A percentile compares a stretch with the other conserved stretches of the same genome.
phyloP scores from a whole-genome alignment of 2,329 filamentous ascomycete species.

The Aspergillus pseudoterreus region DNA sequence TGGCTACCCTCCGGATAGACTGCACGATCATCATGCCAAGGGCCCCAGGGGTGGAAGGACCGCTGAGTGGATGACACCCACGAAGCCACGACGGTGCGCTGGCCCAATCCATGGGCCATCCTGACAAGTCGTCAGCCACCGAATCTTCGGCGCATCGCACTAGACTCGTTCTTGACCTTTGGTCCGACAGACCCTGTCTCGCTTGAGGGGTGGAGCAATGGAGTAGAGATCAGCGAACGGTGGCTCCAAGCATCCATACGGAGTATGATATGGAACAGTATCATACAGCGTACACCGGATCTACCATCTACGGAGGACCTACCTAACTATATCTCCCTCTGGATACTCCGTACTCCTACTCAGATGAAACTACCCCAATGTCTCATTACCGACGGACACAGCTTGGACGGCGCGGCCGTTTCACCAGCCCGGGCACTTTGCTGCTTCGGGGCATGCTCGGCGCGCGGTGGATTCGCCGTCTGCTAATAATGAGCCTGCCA shows the following conservation, averaged over 20 bases:
- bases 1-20: too few species aligned
- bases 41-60: too few species aligned
- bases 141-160: not conserved
- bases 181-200: not conserved
- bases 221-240: not conserved
- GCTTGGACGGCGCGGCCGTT: constrained; percentile 11
- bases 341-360: not conserved
- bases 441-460: constrained; percentile 17
- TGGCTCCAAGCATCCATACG: not conserved
- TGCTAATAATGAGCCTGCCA: too few species aligned
- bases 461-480: not conserved
- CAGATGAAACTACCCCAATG: too few species aligned
- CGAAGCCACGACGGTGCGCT: too few species aligned
- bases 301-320: too few species aligned
- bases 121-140: too few species aligned
- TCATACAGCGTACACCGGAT: too few species aligned
- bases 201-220: not conserved
- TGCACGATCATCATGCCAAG: too few species aligned
- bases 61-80: too few species aligned
- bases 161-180: not conserved
- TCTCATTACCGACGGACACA: not conserved
- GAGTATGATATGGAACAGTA: not conserved
- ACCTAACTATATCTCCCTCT: too few species aligned
- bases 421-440: constrained; percentile 28
- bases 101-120: too few species aligned